These are phyloP conservation scores for Lepidium sativum DNA, from an alignment of 345 rosid genomes.

Conservation along the genomic window DNA sequence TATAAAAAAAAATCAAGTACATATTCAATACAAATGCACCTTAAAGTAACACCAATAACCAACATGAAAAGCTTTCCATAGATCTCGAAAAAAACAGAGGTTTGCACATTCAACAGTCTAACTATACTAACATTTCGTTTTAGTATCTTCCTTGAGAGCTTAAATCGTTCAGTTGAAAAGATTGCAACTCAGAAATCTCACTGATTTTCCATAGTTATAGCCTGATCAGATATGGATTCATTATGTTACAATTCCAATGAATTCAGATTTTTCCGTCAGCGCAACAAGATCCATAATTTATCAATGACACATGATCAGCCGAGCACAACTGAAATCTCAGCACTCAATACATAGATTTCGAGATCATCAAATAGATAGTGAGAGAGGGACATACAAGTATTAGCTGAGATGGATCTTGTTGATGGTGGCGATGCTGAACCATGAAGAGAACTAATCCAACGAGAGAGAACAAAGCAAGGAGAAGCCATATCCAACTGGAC, in stretches of 20 bases:
- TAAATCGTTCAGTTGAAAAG: neutral
- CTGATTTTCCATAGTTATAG: neutral
- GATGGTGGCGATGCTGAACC: conserved; percentile 77
- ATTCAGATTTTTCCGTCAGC: neutral
- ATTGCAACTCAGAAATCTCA: neutral
- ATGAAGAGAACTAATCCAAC: conserved; percentile 77
- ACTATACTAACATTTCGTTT: neutral
- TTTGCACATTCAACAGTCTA: neutral
- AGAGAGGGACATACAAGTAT: conserved; percentile 12
- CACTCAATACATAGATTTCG: neutral
- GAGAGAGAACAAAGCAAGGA: conserved; percentile 55
- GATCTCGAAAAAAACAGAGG: neutral
- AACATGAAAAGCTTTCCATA: neutral
- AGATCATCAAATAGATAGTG: neutral
- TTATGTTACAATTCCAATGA: neutral
- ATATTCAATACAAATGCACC: neutral
- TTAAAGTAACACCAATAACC: neutral
- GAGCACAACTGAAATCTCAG: conserved; percentile 1
- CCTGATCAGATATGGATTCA: neutral
- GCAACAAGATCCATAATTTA: conserved; percentile 3
- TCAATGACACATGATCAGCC: neutral
- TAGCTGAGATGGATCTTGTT: conserved; percentile 34
- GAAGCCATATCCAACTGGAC: conserved; percentile 75
- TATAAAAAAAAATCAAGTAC: neutral
- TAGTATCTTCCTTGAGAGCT: neutral